These are phyloP conservation scores for Zoysia matrella DNA, from an alignment of 202 grass and related monocot species.

Conservation along the genomic window DNA sequence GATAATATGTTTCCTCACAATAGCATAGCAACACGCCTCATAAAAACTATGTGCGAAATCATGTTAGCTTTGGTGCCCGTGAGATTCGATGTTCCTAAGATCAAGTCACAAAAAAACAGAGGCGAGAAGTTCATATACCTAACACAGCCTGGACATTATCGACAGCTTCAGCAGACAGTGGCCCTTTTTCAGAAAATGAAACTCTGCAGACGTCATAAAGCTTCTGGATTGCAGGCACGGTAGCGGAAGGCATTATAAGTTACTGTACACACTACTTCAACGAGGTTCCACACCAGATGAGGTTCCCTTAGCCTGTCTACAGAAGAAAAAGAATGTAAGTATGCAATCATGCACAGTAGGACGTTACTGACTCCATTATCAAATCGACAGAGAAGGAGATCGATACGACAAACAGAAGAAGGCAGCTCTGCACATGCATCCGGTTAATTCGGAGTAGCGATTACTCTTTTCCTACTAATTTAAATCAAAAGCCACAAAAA, in stretches of 20 bases:
- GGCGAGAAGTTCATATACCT: constrained; percentile 45
- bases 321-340: constrained; percentile 22
- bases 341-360: background rate
- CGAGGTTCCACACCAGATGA: background rate
- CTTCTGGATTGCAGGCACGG: constrained; percentile 76
- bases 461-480: no score
- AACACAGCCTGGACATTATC: constrained; percentile 64
- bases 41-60: background rate
- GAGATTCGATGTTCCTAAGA: background rate
- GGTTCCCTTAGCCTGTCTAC: constrained; percentile 25
- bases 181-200: constrained; percentile 76
- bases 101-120: background rate
- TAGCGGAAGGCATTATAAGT: constrained; percentile 42
- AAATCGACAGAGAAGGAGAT: no score
- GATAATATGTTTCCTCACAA: background rate
- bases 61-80: background rate
- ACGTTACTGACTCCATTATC: no score
- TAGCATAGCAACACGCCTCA: background rate
- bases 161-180: constrained; percentile 67
- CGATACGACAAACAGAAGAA: no score
- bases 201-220: constrained; percentile 75
- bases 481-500: no score
- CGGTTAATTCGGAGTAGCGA: no score
- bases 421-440: no score
- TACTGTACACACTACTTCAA: constrained; percentile 15